Evolutionary conservation across 2,329 filamentous ascomycete genomes (phyloP).

Genomic region (Claviceps maximensis): DNA sequence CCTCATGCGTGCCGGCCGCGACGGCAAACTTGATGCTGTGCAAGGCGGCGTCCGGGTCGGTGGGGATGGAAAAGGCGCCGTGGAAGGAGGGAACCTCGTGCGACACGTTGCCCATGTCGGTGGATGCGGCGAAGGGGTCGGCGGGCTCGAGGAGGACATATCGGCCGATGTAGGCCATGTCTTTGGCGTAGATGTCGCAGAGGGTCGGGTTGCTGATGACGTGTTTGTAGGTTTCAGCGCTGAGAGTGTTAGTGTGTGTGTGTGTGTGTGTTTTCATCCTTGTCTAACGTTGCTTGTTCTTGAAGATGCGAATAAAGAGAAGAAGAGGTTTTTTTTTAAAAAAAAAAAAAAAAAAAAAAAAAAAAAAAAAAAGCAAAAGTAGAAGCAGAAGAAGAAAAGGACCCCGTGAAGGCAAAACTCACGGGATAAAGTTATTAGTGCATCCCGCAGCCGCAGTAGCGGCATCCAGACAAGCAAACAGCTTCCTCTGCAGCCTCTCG

Average conservation of each 20-base stretch:
- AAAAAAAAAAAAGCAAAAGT: no score
- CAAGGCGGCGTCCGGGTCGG: conserved; percentile 19
- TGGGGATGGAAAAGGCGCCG: conserved; percentile 31
- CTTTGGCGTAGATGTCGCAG: conserved; percentile 27
- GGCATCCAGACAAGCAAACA: conserved; percentile 24
- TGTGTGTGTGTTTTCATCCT: not conserved
- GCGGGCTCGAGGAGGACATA: conserved; percentile 22
- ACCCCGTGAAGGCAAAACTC: conserved; percentile 7
- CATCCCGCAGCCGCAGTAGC: conserved; percentile 23
- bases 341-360: no score
- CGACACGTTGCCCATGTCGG: conserved; percentile 39
- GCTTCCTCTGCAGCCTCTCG: conserved; percentile 16
- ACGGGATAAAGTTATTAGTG: conserved; percentile 22
- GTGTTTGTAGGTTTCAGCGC: conserved; percentile 28
- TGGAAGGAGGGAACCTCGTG: conserved; percentile 34
- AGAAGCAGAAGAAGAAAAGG: not conserved
- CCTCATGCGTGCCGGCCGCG: conserved; percentile 27
- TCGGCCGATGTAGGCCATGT: conserved; percentile 28
- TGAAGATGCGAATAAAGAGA: no score
- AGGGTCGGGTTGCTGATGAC: conserved; percentile 31
- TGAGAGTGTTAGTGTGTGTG: conserved; percentile 2
- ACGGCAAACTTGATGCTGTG: conserved; percentile 30
- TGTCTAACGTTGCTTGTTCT: no score
- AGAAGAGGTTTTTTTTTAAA: not conserved
- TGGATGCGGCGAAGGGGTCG: conserved; percentile 26